These are phyloP conservation scores for Paratinospora sagittata DNA, from an alignment of 164 flowering plant genomes.

Conservation along the genomic window DNA sequence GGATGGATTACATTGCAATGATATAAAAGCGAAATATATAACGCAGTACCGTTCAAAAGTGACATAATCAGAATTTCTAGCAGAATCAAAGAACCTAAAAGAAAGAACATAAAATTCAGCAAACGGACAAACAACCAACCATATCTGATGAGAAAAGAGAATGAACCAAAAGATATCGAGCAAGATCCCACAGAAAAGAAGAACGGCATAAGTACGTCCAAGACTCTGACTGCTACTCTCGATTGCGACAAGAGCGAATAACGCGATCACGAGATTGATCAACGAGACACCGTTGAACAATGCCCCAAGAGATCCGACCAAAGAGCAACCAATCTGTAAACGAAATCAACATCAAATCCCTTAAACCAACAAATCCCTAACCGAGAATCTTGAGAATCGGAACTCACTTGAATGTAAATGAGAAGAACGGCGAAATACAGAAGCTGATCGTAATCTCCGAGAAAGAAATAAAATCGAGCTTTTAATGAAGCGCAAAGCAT, in stretches of 20 bases:
- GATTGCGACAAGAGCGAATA: constrained; percentile 89
- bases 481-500: no score
- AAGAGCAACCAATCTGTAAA: no score
- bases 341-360: no score
- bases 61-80: no score
- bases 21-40: no score
- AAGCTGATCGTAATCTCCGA: no score
- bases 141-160: constrained; percentile 57
- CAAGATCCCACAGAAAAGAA: constrained; percentile 54
- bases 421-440: constrained; percentile 65
- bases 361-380: constrained; percentile 19
- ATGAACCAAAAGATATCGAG: constrained; percentile 72
- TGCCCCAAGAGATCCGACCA: constrained; percentile 85
- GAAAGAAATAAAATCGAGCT: no score
- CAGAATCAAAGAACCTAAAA: no score
- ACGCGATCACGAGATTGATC: constrained; percentile 56
- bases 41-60: no score
- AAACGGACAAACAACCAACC: constrained; percentile 41
- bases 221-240: no score
- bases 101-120: no score
- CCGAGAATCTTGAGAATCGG: neutral
- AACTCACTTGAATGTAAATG: constrained; percentile 60
- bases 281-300: constrained; percentile 71
- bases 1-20: no score
- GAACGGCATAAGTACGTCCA: constrained; percentile 76